Percentiles rank a stretch among this genome's conserved stretches.
Conservation (phyloP, 495 filamentous ascomycete species). For the Xylaria palmicola region DNA sequence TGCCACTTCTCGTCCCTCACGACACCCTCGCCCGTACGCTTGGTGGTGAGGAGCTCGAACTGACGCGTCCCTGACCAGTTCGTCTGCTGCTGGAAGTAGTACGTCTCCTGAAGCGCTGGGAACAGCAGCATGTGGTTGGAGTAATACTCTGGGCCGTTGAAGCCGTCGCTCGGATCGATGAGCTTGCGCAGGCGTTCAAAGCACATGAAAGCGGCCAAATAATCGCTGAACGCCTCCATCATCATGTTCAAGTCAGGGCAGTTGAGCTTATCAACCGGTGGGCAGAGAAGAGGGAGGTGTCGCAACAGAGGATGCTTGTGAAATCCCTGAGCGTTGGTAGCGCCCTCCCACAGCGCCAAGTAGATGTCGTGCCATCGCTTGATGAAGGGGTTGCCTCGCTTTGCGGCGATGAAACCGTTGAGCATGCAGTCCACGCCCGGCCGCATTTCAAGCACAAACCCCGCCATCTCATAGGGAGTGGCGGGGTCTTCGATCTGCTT, state of each 20-base stretch:
- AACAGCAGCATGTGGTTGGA: slow-evolving; percentile 26
- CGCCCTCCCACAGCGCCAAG: slow-evolving; percentile 35
- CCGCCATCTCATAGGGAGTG: slow-evolving; percentile 35
- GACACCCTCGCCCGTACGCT: slow-evolving; percentile 19
- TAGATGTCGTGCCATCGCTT: slow-evolving; percentile 42
- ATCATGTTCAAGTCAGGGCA: slow-evolving; percentile 20
- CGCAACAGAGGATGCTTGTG: slow-evolving; percentile 35
- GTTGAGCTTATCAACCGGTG: slow-evolving; percentile 22
- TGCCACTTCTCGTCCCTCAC: slow-evolving; percentile 27
- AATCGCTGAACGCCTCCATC: slow-evolving; percentile 31
- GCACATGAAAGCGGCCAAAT: slow-evolving; percentile 27
- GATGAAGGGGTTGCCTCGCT: slow-evolving; percentile 37
- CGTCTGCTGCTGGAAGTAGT: slow-evolving; percentile 24
- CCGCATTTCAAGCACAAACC: slow-evolving; percentile 29
- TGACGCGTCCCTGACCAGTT: slow-evolving; percentile 27
- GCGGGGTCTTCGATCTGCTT: slow-evolving; percentile 36
- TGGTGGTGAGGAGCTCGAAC: slow-evolving; percentile 28
- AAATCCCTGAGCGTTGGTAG: slow-evolving; percentile 29
- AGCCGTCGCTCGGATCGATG: slow-evolving; percentile 30
- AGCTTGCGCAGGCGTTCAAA: slow-evolving; percentile 32
- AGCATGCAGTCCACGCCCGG: slow-evolving; percentile 29
- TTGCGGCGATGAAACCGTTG: slow-evolving; percentile 43
- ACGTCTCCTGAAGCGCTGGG: slow-evolving; percentile 23
- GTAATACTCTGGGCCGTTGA: slow-evolving; percentile 31
- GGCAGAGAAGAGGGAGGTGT: slow-evolving; percentile 29